These are phyloP conservation scores for Yarrowia sp. DNA, from an alignment of 805 yeast genomes.

Conservation along the genomic window DNA sequence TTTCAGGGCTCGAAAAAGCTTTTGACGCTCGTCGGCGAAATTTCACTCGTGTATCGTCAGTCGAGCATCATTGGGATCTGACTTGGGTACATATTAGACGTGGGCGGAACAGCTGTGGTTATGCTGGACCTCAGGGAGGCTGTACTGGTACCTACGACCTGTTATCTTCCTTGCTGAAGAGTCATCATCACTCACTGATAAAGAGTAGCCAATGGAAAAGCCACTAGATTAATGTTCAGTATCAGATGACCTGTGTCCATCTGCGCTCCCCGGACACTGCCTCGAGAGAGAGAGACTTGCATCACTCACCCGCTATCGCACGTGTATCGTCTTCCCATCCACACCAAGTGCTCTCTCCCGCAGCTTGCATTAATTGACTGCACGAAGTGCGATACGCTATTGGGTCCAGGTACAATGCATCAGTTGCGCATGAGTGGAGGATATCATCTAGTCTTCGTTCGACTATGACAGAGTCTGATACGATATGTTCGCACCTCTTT, in stretches of 20 bases:
- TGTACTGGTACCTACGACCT: too few relatives aligned
- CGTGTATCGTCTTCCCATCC: neutral
- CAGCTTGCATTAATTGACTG: constrained; percentile 16
- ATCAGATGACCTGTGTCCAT: too few relatives aligned
- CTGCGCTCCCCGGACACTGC: neutral
- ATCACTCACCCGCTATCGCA: neutral
- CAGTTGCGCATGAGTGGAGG: neutral
- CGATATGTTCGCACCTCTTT: too few relatives aligned
- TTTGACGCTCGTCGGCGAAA: neutral
- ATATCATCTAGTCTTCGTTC: too few relatives aligned
- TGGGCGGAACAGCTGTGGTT: neutral
- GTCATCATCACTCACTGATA: neutral
- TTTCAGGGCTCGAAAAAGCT: neutral
- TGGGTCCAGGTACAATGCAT: neutral
- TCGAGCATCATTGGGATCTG: neutral
- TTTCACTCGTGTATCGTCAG: neutral
- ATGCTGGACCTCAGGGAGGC: neutral
- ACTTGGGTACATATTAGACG: neutral
- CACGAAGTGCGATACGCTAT: neutral
- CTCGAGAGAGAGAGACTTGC: too few relatives aligned
- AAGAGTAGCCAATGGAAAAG: neutral
- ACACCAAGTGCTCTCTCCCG: neutral
- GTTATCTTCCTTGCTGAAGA: too few relatives aligned
- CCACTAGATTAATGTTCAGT: too few relatives aligned
- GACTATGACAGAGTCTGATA: too few relatives aligned